Percentiles rank a stretch among this genome's conserved stretches.
These are phyloP conservation scores for Pyrus communis DNA, from an alignment of 306 rosid genomes.

Conservation along the genomic window DNA sequence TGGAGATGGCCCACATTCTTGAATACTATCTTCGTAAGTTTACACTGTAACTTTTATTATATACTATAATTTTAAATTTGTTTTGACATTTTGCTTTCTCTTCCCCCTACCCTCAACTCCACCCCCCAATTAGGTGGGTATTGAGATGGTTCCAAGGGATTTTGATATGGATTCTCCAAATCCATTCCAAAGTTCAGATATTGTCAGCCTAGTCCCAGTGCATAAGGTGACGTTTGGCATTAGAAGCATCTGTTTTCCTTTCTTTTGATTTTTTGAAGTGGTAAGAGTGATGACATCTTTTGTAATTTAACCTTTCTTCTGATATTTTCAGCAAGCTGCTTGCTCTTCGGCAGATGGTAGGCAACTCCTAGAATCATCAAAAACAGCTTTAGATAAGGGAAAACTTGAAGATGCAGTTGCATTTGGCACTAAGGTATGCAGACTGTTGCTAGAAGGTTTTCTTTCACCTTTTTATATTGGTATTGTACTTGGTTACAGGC, in stretches of 20 bases:
- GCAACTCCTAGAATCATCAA: slow-evolving; percentile 92
- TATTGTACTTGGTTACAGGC: slow-evolving; percentile 9
- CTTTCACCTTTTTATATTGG: background rate
- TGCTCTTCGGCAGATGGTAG: slow-evolving; percentile 99
- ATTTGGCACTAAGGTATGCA: slow-evolving; percentile 77
- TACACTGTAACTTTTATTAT: background rate
- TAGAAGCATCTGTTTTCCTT: slow-evolving; percentile 8
- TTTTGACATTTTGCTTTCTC: slow-evolving; percentile 16
- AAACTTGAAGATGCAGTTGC: slow-evolving; percentile 97
- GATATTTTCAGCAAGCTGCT: slow-evolving; percentile 87
- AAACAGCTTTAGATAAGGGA: slow-evolving; percentile 97
- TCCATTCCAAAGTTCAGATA: slow-evolving; percentile 74
- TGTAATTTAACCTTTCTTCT: slow-evolving; percentile 11
- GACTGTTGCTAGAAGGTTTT: slow-evolving; percentile 3
- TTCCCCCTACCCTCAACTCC: background rate
- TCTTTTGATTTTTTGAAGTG: slow-evolving; percentile 1
- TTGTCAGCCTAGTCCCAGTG: slow-evolving; percentile 88
- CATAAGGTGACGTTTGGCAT: slow-evolving; percentile 60
- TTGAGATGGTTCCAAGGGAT: slow-evolving; percentile 90
- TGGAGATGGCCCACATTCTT: slow-evolving; percentile 13
- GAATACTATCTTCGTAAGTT: background rate
- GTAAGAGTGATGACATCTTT: slow-evolving; percentile 13
- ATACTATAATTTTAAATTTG: background rate
- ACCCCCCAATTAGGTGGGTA: slow-evolving; percentile 61
- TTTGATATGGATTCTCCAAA: slow-evolving; percentile 82